Evolutionary conservation across 768 basidiomycete genomes (phyloP).

Genomic region (Hericium erinaceus): DNA sequence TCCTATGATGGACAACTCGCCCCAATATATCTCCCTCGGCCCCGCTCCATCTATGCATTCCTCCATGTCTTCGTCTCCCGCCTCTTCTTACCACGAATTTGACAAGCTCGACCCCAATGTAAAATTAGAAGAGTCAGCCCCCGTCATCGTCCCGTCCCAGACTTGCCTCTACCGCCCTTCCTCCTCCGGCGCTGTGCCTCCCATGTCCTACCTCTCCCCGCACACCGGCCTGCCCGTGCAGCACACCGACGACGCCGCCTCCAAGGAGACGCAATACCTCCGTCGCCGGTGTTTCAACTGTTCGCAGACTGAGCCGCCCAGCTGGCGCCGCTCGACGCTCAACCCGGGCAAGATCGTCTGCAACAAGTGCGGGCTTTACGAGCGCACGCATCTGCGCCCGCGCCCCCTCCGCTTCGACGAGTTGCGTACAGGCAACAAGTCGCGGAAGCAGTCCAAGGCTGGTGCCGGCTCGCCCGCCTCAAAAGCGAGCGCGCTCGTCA

Average conservation of each 20-base stretch:
- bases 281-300: constrained; percentile 86
- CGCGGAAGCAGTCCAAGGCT: constrained; percentile 45
- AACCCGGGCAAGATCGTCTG: constrained; percentile 90
- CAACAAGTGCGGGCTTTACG: constrained; percentile 90
- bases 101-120: constrained; percentile 37
- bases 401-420: constrained; percentile 83
- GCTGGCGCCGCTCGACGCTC: constrained; percentile 80
- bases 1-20: constrained; percentile 25
- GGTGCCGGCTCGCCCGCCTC: constrained; percentile 25
- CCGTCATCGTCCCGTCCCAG: constrained; percentile 59
- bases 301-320: constrained; percentile 84
- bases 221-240: constrained; percentile 58
- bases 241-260: constrained; percentile 85
- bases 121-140: constrained; percentile 57
- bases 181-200: constrained; percentile 21
- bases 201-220: constrained; percentile 27
- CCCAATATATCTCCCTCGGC: constrained; percentile 30
- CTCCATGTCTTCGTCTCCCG: constrained; percentile 28
- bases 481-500: constrained; percentile 28
- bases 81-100: constrained; percentile 38
- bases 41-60: constrained; percentile 23
- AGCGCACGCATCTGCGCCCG: constrained; percentile 78
- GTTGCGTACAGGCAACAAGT: constrained; percentile 78
- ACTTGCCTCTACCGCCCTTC: constrained; percentile 36
- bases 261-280: constrained; percentile 86